phyloP scores from a whole-genome alignment of 768 basidiomycete genomes.

The Macrolepiota dolichaula region DNA sequence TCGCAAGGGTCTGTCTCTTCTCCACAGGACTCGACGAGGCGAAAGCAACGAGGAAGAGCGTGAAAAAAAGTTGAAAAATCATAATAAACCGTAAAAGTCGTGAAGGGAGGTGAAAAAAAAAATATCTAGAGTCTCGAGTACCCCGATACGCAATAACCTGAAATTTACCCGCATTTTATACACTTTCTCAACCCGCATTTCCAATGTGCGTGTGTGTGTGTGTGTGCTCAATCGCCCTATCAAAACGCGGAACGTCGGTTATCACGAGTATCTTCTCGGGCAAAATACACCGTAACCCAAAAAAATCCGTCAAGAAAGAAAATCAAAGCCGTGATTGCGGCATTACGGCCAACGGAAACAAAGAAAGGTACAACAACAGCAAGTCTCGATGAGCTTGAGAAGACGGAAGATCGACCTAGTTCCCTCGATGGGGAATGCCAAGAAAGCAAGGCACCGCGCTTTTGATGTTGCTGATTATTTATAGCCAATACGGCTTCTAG shows the following conservation, averaged over 20 bases:
- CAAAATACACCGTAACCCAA: not conserved
- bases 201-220: too few relatives aligned
- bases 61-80: slow-evolving; percentile 14
- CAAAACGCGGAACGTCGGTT: not conserved
- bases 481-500: not conserved
- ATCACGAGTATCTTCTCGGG: not conserved
- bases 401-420: not conserved
- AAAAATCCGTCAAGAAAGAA: not conserved
- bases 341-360: not conserved
- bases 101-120: not conserved
- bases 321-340: not conserved
- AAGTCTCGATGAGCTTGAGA: not conserved
- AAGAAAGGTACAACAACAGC: too few relatives aligned
- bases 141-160: not conserved
- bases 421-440: not conserved
- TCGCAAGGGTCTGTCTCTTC: slow-evolving; percentile 20
- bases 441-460: not conserved
- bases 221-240: not conserved
- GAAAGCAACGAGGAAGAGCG: slow-evolving; percentile 15
- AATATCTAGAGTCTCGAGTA: not conserved
- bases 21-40: slow-evolving; percentile 12
- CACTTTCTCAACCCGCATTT: not conserved
- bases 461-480: not conserved
- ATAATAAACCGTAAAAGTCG: slow-evolving; percentile 7
- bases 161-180: not conserved